These are phyloP conservation scores for Apiospora koreana DNA, from an alignment of 2,329 filamentous ascomycete species.

Conservation along the genomic window DNA sequence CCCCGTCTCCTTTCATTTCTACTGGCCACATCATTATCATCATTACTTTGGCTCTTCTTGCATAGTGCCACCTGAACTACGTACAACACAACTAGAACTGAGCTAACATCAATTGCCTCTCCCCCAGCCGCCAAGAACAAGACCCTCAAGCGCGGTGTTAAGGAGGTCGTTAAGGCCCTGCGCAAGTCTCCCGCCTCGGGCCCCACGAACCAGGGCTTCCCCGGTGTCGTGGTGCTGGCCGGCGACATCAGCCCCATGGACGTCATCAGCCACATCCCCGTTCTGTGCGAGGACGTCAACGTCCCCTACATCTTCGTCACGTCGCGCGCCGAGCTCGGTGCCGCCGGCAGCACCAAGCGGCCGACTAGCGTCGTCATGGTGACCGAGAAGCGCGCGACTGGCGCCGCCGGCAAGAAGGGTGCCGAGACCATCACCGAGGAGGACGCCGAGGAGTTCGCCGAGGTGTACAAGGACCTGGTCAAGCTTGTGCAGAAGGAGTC, in stretches of 20 bases:
- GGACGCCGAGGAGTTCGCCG: conserved; percentile 61
- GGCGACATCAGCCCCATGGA: conserved; percentile 98
- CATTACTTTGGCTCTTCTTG: conserved; percentile 13
- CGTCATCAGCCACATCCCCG: conserved; percentile 96
- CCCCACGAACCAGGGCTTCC: conserved; percentile 63
- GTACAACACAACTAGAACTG: conserved; percentile 16
- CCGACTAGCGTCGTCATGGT: conserved; percentile 97
- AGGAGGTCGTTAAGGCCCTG: conserved; percentile 97
- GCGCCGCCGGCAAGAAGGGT: conserved; percentile 35
- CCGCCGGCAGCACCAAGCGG: conserved; percentile 91
- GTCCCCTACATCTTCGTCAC: conserved; percentile 96
- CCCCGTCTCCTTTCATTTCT: conserved; percentile 11
- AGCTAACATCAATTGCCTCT: conserved; percentile 20
- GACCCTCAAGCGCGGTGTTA: conserved; percentile 95
- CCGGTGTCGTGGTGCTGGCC: conserved; percentile 85
- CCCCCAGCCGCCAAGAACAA: conserved; percentile 87
- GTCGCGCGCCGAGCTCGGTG: conserved; percentile 89
- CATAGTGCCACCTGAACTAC: neutral
- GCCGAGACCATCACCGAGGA: conserved; percentile 47
- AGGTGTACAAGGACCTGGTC: conserved; percentile 64
- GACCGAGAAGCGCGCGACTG: conserved; percentile 52
- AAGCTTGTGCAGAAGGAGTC: conserved; percentile 69
- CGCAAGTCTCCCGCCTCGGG: conserved; percentile 81
- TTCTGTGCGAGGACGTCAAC: conserved; percentile 97
- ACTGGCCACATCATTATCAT: neutral